Base-by-base conservation (phyloP, 2,329 filamentous ascomycete genomes). In the Nemania sp. region DNA sequence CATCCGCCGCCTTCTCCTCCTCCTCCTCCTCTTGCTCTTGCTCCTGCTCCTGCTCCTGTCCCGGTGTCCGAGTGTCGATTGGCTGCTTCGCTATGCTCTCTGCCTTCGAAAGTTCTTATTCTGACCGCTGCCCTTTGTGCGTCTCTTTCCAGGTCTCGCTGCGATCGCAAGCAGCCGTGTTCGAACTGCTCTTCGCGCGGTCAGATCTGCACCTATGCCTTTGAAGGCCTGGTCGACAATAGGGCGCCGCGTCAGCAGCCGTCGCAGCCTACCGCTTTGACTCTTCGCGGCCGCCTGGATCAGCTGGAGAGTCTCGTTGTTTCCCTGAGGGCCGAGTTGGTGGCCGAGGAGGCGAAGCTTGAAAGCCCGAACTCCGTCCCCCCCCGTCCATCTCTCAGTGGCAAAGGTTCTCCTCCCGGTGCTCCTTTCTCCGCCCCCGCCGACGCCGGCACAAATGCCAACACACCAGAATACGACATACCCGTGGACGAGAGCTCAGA, bases 291-390 rank as follows among this genome's bases (percentile, higher is more conserved):
- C 17, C 54, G 47, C 3, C 20, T 50, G 11, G 13, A 25, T 13
- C 54, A 57, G 17, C 40, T 57, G 10, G 46, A 57, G 54, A 57
- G 21, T 17, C 37, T 51, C 11, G 47, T 51, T 9, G 29, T 45
- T 6, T 51, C 47, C 37, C 39, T 57, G n/a, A 51, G 54, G 7
- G 43, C 45, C 13, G 46, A 57, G 37, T 34, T 49, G 25, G 25
- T 15, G 34, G 18, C 32, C 3, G 25, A 29, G 3, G 35, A 49
- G n/a, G 32, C 32, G 13, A 20, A 49, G 10, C 3, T 4, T 17
- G 18, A 29, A 29, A 18, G n/a, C 48, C 48, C n/a, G 35, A 18
- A 37, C 10, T 7, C 18, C 17, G n/a, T 17, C 20, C 1, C n/a
- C 12, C 29, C 32, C 20, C 21, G 11, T 37, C 32, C 18, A 25